Evolutionary conservation across 1,139 yeast genomes (phyloP).

Genomic region (Blastobotrys capitulatus): DNA sequence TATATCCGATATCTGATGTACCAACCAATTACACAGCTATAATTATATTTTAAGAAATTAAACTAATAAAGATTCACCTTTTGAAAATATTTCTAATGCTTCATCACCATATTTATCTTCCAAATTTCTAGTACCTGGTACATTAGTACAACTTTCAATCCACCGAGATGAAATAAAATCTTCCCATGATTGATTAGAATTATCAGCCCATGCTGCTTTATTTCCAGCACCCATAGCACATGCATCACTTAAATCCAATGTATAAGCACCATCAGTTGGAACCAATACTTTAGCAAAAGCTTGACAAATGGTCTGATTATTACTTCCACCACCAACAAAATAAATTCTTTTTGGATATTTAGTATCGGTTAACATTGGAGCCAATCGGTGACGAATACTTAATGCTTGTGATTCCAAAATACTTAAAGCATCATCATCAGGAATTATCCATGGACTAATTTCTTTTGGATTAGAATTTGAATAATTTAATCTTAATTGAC

Average conservation of each 20-base stretch:
- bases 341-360: slow-evolving; percentile 62
- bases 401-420: slow-evolving; percentile 85
- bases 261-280: slow-evolving; percentile 54
- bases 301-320: slow-evolving; percentile 58
- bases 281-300: slow-evolving; percentile 72
- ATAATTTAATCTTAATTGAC: slow-evolving; percentile 19
- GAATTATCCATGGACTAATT: slow-evolving; percentile 35
- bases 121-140: neutral
- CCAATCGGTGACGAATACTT: slow-evolving; percentile 73
- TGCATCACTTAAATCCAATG: slow-evolving; percentile 78
- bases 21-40: too few species aligned
- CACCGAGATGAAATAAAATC: slow-evolving; percentile 14
- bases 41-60: too few species aligned
- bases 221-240: slow-evolving; percentile 95
- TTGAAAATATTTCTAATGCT: slow-evolving; percentile 11
- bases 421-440: slow-evolving; percentile 64
- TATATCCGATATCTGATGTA: too few species aligned
- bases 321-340: slow-evolving; percentile 86
- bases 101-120: slow-evolving; percentile 9
- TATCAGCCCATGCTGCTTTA: slow-evolving; percentile 53
- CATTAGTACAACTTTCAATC: slow-evolving; percentile 4
- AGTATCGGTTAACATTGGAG: slow-evolving; percentile 52
- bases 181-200: slow-evolving; percentile 18
- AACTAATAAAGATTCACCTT: slow-evolving; percentile 14
- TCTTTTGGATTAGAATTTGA: neutral